Evolutionary conservation across 768 basidiomycete species (phyloP).

Genomic region (Coprinopsis sp.): DNA sequence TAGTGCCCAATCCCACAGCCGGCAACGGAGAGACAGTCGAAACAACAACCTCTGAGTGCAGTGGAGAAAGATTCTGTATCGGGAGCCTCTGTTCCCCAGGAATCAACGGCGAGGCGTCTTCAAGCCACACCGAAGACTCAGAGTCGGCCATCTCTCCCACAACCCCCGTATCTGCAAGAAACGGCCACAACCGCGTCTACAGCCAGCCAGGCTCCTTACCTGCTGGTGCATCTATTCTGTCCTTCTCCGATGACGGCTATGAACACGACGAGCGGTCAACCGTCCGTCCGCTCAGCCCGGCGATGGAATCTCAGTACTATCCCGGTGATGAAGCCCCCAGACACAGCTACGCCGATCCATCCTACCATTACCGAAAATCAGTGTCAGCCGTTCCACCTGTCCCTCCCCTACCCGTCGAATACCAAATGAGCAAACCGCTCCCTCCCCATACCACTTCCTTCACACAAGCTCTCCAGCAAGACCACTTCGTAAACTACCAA

Average conservation of each 20-base stretch:
- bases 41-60: constrained; percentile 31
- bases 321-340: constrained; percentile 42
- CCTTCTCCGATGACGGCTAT: constrained; percentile 26
- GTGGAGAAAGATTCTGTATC: constrained; percentile 56
- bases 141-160: constrained; percentile 35
- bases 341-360: constrained; percentile 38
- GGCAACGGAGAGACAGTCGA: constrained; percentile 3
- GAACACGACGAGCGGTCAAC: constrained; percentile 27
- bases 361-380: constrained; percentile 29
- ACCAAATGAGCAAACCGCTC: constrained; percentile 14
- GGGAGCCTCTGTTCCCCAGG: constrained; percentile 52
- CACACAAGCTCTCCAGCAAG: not conserved
- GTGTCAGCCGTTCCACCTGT: constrained; percentile 31
- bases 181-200: constrained; percentile 17
- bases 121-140: constrained; percentile 17
- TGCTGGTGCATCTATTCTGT: constrained; percentile 10
- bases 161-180: constrained; percentile 18
- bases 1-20: constrained; percentile 8
- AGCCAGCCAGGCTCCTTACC: constrained; percentile 12
- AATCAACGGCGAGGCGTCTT: constrained; percentile 19
- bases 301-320: constrained; percentile 44
- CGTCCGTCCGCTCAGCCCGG: constrained; percentile 35
- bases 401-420: constrained; percentile 31
- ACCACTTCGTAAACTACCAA: not conserved
- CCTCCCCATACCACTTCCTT: constrained; percentile 13